Conservation (phyloP, 2,329 filamentous ascomycete genomes). For the Phaeosphaeria sp. region DNA sequence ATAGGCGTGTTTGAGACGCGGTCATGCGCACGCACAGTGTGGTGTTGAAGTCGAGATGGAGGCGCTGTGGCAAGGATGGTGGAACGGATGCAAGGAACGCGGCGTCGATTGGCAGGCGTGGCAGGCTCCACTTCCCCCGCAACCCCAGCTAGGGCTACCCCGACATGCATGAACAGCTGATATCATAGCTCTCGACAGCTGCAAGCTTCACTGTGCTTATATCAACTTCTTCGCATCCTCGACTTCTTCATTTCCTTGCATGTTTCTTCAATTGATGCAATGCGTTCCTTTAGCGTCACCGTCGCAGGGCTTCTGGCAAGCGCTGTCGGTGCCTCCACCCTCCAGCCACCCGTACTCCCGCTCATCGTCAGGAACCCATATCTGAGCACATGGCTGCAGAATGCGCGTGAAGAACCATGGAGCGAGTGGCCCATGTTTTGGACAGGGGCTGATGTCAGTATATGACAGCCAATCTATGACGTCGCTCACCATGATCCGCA, state of each 20-base stretch:
- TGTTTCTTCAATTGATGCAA: conserved; percentile 19
- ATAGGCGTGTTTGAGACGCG: not conserved
- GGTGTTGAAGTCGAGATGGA: conserved; percentile 1
- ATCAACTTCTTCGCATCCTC: not conserved
- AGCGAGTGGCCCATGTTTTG: conserved; percentile 87
- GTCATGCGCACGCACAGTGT: not conserved
- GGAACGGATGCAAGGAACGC: conserved; percentile 35
- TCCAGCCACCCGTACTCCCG: conserved; percentile 62
- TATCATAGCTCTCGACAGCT: conserved; percentile 9
- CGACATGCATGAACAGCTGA: conserved; percentile 13
- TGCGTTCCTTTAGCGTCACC: conserved; percentile 33
- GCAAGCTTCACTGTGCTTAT: conserved; percentile 5
- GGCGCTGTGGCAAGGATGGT: not conserved
- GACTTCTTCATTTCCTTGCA: not conserved
- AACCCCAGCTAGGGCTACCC: conserved; percentile 28
- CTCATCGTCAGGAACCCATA: conserved; percentile 60
- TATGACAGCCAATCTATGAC: not conserved
- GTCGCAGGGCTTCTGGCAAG: conserved; percentile 50
- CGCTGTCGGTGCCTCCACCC: conserved; percentile 57
- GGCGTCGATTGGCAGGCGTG: conserved; percentile 33
- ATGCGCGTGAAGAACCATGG: conserved; percentile 78
- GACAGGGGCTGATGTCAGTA: conserved; percentile 68
- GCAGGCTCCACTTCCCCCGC: conserved; percentile 17
- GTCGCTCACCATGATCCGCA: conserved; percentile 33
- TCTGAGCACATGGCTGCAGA: conserved; percentile 63